Percentiles rank a stretch among this genome's conserved stretches.
Conservation (phyloP, 1,284 basidiomycete species). For the Hemileia vastatrix region DNA sequence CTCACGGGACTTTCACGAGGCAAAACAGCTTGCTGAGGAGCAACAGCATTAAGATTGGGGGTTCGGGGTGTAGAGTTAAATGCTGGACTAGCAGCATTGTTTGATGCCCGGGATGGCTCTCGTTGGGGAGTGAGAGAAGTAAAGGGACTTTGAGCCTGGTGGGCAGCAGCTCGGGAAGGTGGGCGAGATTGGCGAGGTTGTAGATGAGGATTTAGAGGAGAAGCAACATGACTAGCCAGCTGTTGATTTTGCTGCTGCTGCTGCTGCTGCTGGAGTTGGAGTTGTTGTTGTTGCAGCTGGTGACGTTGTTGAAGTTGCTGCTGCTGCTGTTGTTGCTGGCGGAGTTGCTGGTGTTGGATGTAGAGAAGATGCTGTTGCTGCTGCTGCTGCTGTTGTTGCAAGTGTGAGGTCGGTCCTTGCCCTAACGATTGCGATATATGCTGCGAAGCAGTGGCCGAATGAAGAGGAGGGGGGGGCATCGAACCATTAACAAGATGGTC, state of each 20-base stretch:
- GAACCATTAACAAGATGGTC: too few species aligned
- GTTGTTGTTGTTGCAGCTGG: neutral
- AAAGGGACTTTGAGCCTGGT: conserved; percentile 14
- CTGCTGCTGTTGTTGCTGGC: conserved; percentile 1
- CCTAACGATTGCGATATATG: neutral
- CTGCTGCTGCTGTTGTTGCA: conserved; percentile 7
- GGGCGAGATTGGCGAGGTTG: conserved; percentile 11
- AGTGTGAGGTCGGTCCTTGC: conserved; percentile 5
- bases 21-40: conserved; percentile 15
- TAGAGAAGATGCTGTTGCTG: neutral
- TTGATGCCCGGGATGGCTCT: conserved; percentile 13
- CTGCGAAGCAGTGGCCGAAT: neutral
- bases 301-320: conserved; percentile 1
- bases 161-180: conserved; percentile 9
- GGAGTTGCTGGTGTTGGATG: conserved; percentile 8
- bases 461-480: too few species aligned
- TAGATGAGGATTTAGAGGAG: conserved; percentile 14
- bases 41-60: conserved; percentile 2
- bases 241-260: conserved; percentile 11
- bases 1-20: conserved; percentile 11
- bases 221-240: conserved; percentile 8
- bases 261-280: conserved; percentile 7
- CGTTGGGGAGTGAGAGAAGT: conserved; percentile 4
- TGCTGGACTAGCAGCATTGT: conserved; percentile 14
- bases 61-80: conserved; percentile 14